These are phyloP conservation scores for Nicotiana paniculata DNA, from an alignment of 257 asterid genomes.

Conservation along the genomic window DNA sequence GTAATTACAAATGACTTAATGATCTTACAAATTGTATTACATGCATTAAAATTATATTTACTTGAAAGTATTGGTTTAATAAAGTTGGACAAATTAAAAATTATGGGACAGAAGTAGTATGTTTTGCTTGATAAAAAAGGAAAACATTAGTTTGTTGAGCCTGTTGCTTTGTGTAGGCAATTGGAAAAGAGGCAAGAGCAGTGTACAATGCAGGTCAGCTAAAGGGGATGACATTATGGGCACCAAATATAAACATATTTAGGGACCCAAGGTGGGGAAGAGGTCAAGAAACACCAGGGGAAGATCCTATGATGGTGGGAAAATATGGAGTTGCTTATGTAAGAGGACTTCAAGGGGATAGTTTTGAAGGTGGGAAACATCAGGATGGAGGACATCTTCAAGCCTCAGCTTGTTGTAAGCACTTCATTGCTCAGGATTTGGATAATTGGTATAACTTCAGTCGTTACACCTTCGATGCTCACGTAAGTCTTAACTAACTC, in stretches of 20 bases:
- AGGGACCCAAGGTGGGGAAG: conserved; percentile 47
- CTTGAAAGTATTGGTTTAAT: neutral
- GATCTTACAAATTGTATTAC: neutral
- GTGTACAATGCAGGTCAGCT: conserved; percentile 32
- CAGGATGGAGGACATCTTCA: conserved; percentile 38
- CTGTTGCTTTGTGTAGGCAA: conserved; percentile 15
- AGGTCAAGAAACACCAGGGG: conserved; percentile 41
- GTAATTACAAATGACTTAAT: neutral
- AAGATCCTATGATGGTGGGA: conserved; percentile 28
- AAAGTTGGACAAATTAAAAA: neutral
- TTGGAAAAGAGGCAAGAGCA: conserved; percentile 37
- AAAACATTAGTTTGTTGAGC: neutral
- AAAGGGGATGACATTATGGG: conserved; percentile 37
- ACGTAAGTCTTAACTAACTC: conserved; percentile 21
- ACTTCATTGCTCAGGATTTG: conserved; percentile 69
- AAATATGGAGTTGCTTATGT: conserved; percentile 43
- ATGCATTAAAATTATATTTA: neutral
- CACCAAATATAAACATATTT: conserved; percentile 37
- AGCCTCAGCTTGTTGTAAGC: conserved; percentile 78
- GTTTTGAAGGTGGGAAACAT: conserved; percentile 47
- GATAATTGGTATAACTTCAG: conserved; percentile 59
- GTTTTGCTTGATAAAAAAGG: neutral
- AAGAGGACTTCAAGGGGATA: conserved; percentile 71
- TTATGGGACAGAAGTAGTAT: neutral
- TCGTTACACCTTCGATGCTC: conserved; percentile 53